A percentile compares a stretch with the other conserved stretches of the same genome.
Conservation (phyloP, 495 filamentous ascomycete genomes). For the Daldinia vernicosa region DNA sequence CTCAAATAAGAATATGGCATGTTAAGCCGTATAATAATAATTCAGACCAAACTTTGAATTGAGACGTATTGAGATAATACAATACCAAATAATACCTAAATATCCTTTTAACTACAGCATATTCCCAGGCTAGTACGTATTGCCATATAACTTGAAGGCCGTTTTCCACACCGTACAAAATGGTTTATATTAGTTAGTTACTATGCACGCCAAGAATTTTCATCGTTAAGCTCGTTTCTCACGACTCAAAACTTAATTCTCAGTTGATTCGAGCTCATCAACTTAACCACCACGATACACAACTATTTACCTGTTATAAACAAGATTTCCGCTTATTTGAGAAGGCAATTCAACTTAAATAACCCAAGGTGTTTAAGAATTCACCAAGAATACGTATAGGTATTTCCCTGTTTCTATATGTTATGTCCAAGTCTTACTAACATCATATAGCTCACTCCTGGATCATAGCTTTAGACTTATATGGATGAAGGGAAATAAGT, state of each 20-base stretch:
- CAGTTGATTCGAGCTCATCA: background rate
- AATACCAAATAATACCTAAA: too few relatives aligned
- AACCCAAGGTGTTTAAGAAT: background rate
- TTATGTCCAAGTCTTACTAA: background rate
- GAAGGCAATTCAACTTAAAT: background rate
- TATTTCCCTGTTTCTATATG: background rate
- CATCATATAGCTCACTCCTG: background rate
- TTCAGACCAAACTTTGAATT: too few relatives aligned
- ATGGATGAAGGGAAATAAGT: background rate
- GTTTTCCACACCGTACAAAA: background rate
- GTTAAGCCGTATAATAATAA: too few relatives aligned
- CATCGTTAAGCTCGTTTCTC: background rate
- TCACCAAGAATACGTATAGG: background rate
- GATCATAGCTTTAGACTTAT: background rate
- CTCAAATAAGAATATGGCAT: too few relatives aligned
- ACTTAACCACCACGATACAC: background rate
- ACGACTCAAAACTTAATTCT: background rate
- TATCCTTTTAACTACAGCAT: too few relatives aligned
- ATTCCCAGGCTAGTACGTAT: background rate
- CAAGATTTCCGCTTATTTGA: background rate
- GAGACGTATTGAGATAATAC: too few relatives aligned
- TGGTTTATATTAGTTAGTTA: background rate
- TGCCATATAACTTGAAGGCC: background rate
- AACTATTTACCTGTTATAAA: background rate
- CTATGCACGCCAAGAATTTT: background rate